A percentile compares a stretch with the other conserved stretches of the same genome.
phyloP scores from a whole-genome alignment of 2,329 filamentous ascomycete genomes.

The Calonectria honghensis region DNA sequence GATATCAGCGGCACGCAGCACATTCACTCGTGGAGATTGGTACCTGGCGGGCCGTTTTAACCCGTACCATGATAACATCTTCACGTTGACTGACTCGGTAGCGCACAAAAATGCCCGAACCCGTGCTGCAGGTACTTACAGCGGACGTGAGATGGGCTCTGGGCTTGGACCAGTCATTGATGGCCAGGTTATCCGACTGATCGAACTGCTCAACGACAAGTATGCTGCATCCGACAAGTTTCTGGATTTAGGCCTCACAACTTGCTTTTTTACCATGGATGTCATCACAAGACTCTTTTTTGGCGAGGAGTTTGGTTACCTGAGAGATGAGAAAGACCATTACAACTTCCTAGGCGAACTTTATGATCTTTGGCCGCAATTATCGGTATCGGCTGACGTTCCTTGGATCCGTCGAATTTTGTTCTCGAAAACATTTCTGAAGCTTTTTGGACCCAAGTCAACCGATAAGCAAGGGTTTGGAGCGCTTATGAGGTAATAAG shows the following conservation, averaged over 20 bases:
- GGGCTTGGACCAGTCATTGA: background rate
- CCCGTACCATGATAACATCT: slow-evolving; percentile 1
- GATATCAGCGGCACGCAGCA: background rate
- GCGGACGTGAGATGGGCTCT: background rate
- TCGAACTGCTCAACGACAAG: background rate
- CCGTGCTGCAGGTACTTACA: background rate
- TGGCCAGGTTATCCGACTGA: background rate
- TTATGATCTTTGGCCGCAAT: background rate
- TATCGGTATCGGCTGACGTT: background rate
- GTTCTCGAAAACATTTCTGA: background rate
- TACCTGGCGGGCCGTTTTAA: background rate
- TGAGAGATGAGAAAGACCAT: slow-evolving; percentile 1
- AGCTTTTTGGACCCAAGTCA: background rate
- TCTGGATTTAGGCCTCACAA: background rate
- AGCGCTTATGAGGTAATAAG: background rate
- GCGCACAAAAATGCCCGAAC: background rate
- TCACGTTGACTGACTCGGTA: background rate
- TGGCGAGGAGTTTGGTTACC: background rate
- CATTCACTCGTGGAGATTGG: background rate
- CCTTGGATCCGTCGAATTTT: background rate
- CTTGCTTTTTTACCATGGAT: slow-evolving; percentile 1
- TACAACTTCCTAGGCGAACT: background rate
- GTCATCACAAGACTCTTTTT: background rate
- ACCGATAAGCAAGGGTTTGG: background rate
- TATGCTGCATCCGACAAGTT: background rate